Percentiles rank a stretch among this genome's conserved stretches.
phyloP scores from a whole-genome alignment of 176 grass and related monocot genomes.

The Cocos nucifera region DNA sequence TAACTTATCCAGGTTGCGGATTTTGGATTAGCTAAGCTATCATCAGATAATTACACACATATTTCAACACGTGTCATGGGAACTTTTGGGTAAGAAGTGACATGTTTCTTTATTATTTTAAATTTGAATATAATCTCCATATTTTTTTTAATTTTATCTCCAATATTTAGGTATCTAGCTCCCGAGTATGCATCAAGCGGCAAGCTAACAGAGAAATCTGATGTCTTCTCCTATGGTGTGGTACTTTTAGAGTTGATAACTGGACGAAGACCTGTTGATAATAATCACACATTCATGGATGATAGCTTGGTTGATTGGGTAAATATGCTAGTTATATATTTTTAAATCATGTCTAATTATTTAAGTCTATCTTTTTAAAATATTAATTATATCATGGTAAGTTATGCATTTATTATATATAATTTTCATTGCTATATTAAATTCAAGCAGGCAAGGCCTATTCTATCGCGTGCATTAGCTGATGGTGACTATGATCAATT shows the following conservation, averaged over 20 bases:
- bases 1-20: conserved; percentile 44
- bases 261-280: conserved; percentile 11
- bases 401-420: not conserved
- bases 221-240: conserved; percentile 17
- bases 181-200: conserved; percentile 19
- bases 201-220: conserved; percentile 14
- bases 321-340: not conserved
- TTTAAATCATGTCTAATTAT: no score
- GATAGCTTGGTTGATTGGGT: conserved; percentile 19
- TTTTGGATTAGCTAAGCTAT: conserved; percentile 67
- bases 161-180: conserved; percentile 4
- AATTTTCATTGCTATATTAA: not conserved
- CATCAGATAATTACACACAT: conserved; percentile 44
- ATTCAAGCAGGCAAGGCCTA: conserved; percentile 35
- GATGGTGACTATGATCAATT: conserved; percentile 51
- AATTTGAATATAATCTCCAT: not conserved
- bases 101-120: not conserved
- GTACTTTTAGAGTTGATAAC: conserved; percentile 18
- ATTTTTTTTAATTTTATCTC: no score
- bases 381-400: conserved; percentile 1
- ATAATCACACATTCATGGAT: conserved; percentile 6
- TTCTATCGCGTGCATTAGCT: conserved; percentile 39
- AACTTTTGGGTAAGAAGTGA: conserved; percentile 46
- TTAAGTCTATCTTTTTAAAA: no score
- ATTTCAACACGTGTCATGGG: conserved; percentile 73